Conservation (phyloP, 1,284 basidiomycete genomes). For the Violaceomyces palustris region DNA sequence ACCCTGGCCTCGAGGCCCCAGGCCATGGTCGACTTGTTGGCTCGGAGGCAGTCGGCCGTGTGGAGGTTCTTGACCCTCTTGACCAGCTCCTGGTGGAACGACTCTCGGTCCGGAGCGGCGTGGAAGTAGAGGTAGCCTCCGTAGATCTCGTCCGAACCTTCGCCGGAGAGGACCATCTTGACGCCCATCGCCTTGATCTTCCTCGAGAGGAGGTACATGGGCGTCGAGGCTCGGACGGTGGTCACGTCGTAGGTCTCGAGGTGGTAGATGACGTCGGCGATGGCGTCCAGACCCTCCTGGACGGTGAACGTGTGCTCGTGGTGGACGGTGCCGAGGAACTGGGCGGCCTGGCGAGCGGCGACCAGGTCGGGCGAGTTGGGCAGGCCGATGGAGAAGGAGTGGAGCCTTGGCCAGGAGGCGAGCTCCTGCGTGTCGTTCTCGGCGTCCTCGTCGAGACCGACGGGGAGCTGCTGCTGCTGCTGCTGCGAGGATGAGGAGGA, state of each 20-base stretch:
- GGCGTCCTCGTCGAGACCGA: conserved; percentile 49
- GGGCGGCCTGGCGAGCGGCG: conserved; percentile 88
- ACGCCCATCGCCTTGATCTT: conserved; percentile 99
- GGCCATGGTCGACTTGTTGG: conserved; percentile 99
- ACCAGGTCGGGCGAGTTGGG: conserved; percentile 91
- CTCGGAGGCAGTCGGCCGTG: conserved; percentile 93
- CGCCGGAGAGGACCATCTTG: conserved; percentile 98
- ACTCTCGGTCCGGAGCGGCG: conserved; percentile 79
- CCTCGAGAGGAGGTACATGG: conserved; percentile 92
- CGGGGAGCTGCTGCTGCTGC: conserved; percentile 53
- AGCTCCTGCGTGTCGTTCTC: conserved; percentile 44
- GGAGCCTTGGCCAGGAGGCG: conserved; percentile 89
- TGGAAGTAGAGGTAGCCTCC: conserved; percentile 99
- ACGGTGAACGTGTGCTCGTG: conserved; percentile 99
- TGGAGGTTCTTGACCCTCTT: conserved; percentile 96
- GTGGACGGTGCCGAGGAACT: conserved; percentile 88
- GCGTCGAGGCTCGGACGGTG: conserved; percentile 93
- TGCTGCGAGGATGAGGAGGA: conserved; percentile 10
- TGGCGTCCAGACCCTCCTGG: conserved; percentile 94
- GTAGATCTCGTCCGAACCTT: conserved; percentile 96
- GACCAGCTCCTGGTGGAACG: conserved; percentile 94
- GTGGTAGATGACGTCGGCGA: conserved; percentile 96
- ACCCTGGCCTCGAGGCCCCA: conserved; percentile 99
- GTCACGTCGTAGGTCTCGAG: conserved; percentile 99
- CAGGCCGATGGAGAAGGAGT: conserved; percentile 96